Base-by-base conservation (phyloP, 148 eudicot genomes). In the Talinum fruticosum region DNA sequence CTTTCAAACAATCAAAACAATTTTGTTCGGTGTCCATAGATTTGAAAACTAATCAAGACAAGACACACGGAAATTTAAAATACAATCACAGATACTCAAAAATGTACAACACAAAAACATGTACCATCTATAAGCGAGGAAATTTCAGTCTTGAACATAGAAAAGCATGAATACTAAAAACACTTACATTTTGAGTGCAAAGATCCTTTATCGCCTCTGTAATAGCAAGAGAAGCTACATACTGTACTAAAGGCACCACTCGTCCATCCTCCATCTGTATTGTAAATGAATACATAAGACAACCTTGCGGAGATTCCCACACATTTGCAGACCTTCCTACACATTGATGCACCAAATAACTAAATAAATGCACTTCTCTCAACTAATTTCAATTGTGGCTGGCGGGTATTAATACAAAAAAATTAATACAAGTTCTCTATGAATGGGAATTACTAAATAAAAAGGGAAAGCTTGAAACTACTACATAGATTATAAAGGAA, bases 241-340 rank as follows among this genome's bases (percentile, higher is more conserved):
- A 93, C 75, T 93, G 98, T 76, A 96, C 82, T 41, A 86, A 81
- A 44, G 99, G 98, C 77, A 96, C 94, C 30, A 90, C 72, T 49
- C 89, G 76, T 0, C 98, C 98, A 87, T 96, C 90, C 83, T 90
- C 95, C 99, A 96, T 96, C 57, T 96, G 87, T 51, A 93, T 62
- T 2, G 92, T 91, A 80, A 80, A 96, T 2, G 98, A 93, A 86
- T 90, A 93, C 83, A 93, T 59, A 76, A 91, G 92, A 83, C 95
- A 90, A 13, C 95, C 98, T 70, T 72, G 86, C 15, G 91, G 97
- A 47, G 97, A 96, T 82, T 92, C 97, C 99, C 99, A 91, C 26
- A 84, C 82, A 84, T 93, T 93, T 73, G 87, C 74, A 33, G 97
- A 91, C 76, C 98, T 85, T 51, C 99, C 99, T 93, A 80, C 79